Conservation (phyloP, 257 asterid species). For the Paraleonurus japonicus region DNA sequence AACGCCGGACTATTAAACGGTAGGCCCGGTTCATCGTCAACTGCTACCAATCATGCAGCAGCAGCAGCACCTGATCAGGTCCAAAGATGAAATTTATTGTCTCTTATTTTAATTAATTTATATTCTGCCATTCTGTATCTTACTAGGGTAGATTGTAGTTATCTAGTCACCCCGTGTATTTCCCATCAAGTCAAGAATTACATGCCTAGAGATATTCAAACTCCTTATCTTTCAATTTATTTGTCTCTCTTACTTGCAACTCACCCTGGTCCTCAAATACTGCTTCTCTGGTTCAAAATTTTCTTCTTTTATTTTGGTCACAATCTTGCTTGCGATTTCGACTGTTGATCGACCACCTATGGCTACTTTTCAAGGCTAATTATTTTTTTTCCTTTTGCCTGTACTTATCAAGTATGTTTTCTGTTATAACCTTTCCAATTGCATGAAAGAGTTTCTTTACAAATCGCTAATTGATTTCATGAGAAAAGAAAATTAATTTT, state of each 20-base stretch:
- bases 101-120: not conserved
- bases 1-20: slow-evolving; percentile 56
- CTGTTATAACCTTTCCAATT: no score
- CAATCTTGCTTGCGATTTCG: no score
- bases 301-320: no score
- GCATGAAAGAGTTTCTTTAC: no score
- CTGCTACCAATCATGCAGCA: slow-evolving; percentile 63
- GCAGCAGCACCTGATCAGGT: slow-evolving; percentile 66
- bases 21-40: slow-evolving; percentile 65
- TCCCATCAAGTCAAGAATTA: slow-evolving; percentile 38
- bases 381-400: no score
- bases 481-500: no score
- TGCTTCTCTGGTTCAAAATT: not conserved
- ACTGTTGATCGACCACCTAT: no score
- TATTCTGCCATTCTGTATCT: slow-evolving; percentile 42
- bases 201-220: slow-evolving; percentile 34
- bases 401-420: no score
- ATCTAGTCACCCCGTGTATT: slow-evolving; percentile 30
- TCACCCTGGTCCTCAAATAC: not conserved
- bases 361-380: no score
- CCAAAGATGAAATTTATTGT: slow-evolving; percentile 53
- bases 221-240: slow-evolving; percentile 22
- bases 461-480: no score
- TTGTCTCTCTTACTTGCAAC: slow-evolving; percentile 3
- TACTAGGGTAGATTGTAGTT: slow-evolving; percentile 58